These are phyloP conservation scores for Batrachochytrium dendrobatidis DNA, from an alignment of 371 early-diverging fungal species.

Conservation along the genomic window DNA sequence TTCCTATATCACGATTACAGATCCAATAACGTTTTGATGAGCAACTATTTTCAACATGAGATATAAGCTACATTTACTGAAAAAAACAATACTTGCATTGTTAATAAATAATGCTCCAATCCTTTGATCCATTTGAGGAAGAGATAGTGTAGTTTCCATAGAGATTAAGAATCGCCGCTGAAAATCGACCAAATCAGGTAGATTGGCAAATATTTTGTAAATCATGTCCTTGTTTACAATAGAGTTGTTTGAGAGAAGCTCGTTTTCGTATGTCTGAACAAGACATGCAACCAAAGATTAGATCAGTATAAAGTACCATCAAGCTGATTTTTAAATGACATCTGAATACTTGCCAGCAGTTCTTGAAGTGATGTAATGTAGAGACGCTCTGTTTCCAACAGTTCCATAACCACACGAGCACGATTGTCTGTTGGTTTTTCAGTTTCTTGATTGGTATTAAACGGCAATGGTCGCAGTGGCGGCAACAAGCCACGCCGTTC, in stretches of 20 bases:
- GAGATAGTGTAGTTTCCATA: slow-evolving; percentile 72
- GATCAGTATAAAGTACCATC: background rate
- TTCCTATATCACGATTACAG: slow-evolving; percentile 48
- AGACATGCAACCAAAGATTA: background rate
- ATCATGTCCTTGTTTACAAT: slow-evolving; percentile 27
- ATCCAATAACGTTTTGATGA: slow-evolving; percentile 6
- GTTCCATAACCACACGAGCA: slow-evolving; percentile 77
- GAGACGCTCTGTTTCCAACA: slow-evolving; percentile 90
- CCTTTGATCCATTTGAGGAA: slow-evolving; percentile 67
- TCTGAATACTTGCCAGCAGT: slow-evolving; percentile 51
- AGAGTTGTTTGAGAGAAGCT: slow-evolving; percentile 17
- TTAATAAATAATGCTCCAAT: slow-evolving; percentile 73
- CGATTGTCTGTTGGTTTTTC: slow-evolving; percentile 50
- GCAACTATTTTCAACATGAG: background rate
- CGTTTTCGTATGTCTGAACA: slow-evolving; percentile 27
- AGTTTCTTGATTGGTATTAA: slow-evolving; percentile 9
- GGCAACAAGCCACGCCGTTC: slow-evolving; percentile 21
- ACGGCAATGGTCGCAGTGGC: slow-evolving; percentile 28
- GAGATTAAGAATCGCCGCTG: slow-evolving; percentile 89
- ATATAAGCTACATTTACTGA: too few relatives aligned
- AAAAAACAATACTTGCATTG: slow-evolving; percentile 31
- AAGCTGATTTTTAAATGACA: background rate
- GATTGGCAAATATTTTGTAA: slow-evolving; percentile 70
- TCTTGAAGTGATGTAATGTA: slow-evolving; percentile 86
- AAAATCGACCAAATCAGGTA: slow-evolving; percentile 88